Evolutionary conservation across 2,329 filamentous ascomycete species (phyloP), one percentile per base, ranked within the genome.

Genomic region (Colletotrichum ledebouriae): DNA sequence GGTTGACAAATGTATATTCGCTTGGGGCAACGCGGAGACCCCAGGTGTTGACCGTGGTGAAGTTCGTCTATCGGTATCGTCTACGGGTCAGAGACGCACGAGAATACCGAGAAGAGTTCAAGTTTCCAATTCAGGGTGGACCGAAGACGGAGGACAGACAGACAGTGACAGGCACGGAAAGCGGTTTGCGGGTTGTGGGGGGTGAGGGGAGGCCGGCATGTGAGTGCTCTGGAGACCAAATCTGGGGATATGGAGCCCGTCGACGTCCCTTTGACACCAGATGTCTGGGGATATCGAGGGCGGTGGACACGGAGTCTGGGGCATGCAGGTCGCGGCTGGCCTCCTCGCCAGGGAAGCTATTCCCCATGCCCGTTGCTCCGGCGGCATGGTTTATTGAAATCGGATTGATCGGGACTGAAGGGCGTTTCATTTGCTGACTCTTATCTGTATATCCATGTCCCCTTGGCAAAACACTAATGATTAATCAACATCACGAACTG

Each of bases 181-280:
- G 63, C 33, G 15, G 50, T 69, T 69, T 73, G 73, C 69, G 72
- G 73, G 72, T 72, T 73, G 73, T 72, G 72, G 72, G 72, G 72
- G 72, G 66, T 66, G 64, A 69, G 68, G 65, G 68, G 59, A 64
- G 15, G 15, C 42, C 53, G 53, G 61, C 64, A 64, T 53, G 46
- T 37, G 33, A 55, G n/a, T 17, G 17, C 17, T 49, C 47, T 41
- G 41, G 60, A 59, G 37, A 53, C 13, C 33, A 59, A 59, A 11
- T 64, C 41, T 58, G 64, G 60, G 39, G 64, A 60, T 59, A 47
- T 55, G 65, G 66, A 49, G 55, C 66, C 66, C 47, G 61, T 66
- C 17, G 66, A 66, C 56, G 66, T 60, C 60, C 55, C 47, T 25
- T 68, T 56, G 55, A 60, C 56, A 49, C 61, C 66, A 60, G 11